Base-by-base conservation (phyloP, 306 rosid species). In the Vachellia pachyceras region DNA sequence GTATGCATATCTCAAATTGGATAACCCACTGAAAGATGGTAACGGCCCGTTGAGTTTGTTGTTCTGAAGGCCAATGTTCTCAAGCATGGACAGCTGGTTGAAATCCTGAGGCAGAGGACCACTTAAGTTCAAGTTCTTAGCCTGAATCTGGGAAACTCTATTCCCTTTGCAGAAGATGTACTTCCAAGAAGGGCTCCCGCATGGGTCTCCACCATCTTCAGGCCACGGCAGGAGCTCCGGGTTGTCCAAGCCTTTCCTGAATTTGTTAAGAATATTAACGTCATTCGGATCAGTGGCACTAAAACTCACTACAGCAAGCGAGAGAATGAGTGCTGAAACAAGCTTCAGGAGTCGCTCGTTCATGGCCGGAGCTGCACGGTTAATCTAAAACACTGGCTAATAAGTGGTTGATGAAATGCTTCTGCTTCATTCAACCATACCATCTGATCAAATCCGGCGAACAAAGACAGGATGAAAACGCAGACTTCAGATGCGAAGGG, bases 201-300 rank as follows among this genome's bases (percentile, higher is more conserved):
- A 96, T 3, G 99, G 99, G 90, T 96, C 97, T 11, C 77, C 83
- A 17, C 71, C 83, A 8, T 69, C 60, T 10, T 73, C 86, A 2
- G 98, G 97, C 99, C 99, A 96, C 6, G 91, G 88, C 33, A 96
- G 54, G 10, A 92, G 93, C 67, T 89, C 88, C 0, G 99, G 90
- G 63, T 93, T 87, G 77, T 86, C 82, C 66, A 96, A 47, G 15
- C 90, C 91, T 25, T 86, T 84, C 35, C 77, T 86, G 81, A 96
- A 89, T 69, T 88, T 85, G 72, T 54, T 82, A 64, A 96, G 90
- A 84, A 96, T 78, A 39, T 77, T 85, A 6, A 83, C 76, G 80
- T 96, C 99, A 82, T 49, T 77, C 0, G 97, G 94, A 89, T 96
- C 90, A 12, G 94, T 89, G 72, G 55, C 88, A 36, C 81, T 5